Evolutionary conservation across 495 filamentous ascomycete genomes (phyloP).

Genomic region (Aspergillus sclerotiicarbonarius): DNA sequence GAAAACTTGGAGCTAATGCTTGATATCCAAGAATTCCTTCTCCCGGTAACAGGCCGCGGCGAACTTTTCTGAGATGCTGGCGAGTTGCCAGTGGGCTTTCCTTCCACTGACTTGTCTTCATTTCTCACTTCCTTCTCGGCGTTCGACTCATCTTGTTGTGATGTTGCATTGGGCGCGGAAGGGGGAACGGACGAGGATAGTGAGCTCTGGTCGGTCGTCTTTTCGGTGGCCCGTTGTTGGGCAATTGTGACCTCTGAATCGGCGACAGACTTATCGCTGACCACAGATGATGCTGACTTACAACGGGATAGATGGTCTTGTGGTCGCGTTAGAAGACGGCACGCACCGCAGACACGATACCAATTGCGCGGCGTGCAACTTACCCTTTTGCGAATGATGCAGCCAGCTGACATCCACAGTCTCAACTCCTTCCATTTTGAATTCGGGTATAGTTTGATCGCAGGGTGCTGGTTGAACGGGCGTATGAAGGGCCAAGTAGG

Average conservation of each 20-base stretch:
- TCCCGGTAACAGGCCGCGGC: constrained; percentile 43
- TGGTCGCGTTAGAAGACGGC: constrained; percentile 3
- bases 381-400: constrained; percentile 64
- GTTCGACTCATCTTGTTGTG: constrained; percentile 17
- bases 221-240: constrained; percentile 21
- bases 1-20: constrained; percentile 92
- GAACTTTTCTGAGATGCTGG: constrained; percentile 30
- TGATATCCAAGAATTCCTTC: constrained; percentile 86
- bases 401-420: constrained; percentile 71
- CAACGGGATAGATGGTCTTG: constrained; percentile 41
- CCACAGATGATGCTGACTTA: constrained; percentile 36
- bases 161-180: constrained; percentile 16
- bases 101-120: constrained; percentile 22
- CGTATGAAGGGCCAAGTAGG: neutral
- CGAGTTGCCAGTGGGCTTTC: constrained; percentile 24
- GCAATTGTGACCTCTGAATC: constrained; percentile 23
- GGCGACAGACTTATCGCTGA: constrained; percentile 26
- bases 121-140: constrained; percentile 23
- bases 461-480: neutral
- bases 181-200: constrained; percentile 17
- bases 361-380: constrained; percentile 19
- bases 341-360: neutral
- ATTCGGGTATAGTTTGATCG: neutral
- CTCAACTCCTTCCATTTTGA: constrained; percentile 59
- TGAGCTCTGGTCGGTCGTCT: constrained; percentile 22